Base-by-base conservation (phyloP, 768 basidiomycete species). In the Pseudohyphozyma bogoriensis region DNA sequence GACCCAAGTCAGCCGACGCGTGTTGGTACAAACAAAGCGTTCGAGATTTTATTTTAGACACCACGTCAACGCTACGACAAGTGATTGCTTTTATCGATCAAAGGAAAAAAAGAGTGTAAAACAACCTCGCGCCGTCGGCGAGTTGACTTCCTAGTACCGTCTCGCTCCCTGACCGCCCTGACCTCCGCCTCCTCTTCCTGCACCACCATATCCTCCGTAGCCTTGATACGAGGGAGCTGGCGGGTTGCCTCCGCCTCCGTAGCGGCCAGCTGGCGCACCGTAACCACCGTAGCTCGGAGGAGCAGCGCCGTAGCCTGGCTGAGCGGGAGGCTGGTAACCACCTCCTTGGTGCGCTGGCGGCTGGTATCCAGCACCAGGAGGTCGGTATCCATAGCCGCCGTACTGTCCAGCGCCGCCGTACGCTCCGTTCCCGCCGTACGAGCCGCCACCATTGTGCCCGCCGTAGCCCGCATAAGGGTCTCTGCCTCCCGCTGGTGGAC, bases 391-490 rank as follows among this genome's bases (percentile, higher is more conserved):
- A 26, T 24, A 52, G 36, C 20, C 3, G 20, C 57, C 64, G n/a
- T 28, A 61, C 56, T 28, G 32, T 5, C 28, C 22, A 15, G 26
- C 24, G 24, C 46, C 46, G 13, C 46, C 46, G 46, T 51, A 65
- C 35, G 59, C 63, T 26, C 52, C 62, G 36, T 58, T 49, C 8
- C 55, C 51, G 16, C 51, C 50, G 24, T 46, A 46, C 12, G 24
- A 39, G 4, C 50, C 40, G 13, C 18, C 24, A 7, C 18, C 9
- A 7, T 26, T 39, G 3, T 50, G 50, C 20, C 51, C 51, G 15
- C 51, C 55, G 51, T 67, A 67, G 2, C 66, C 66, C 1, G 32
- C 55, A 58, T 66, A 62, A 22, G 60, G 58, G 45, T 62, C 58
- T 9, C 55, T 37, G 4, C 54, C 36, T 20, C 32, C 36, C 31